Evolutionary conservation across 192 early-diverging fungal species (phyloP), one percentile per base, ranked within the genome.

Genomic region (Dissophora globulifera): DNA sequence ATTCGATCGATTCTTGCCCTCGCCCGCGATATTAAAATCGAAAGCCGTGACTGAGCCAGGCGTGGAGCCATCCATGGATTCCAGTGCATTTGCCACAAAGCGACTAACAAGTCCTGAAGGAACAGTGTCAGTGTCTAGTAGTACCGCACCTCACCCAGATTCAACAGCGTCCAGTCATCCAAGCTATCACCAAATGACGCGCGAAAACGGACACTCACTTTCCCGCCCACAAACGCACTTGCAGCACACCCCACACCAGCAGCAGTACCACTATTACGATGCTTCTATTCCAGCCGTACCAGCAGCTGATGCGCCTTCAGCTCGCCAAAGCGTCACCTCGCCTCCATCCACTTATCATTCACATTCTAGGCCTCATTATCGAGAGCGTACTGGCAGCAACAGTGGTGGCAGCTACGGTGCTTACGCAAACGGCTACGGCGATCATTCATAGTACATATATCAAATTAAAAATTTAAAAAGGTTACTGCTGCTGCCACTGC

Each of bases 1-100:
- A 38, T 69, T 68, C 66, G 69, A 70, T 47, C 58, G 62, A 16
- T 66, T 60, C 50, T 25, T 66, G 48, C 63, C 64, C 38, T 55
- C 64, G 16, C 49, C 52, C 22, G 57, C 63, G 17, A 56, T 62
- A 12, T 43, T 59, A 31, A 58, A 58, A 42, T 35, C 47, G 15
- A 72, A 64, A 42, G 5, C 56, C 3, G 12, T 30, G 5, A 50
- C 46, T 3, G n/a, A 3, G 13, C 33, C 12, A 41, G 17, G 12
- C 12, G 8, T 35, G 8, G 32, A 29, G 19, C 3, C 22, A 6
- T 17, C 48, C 3, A 12, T 47, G 10, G 59, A 62, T 27, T 41
- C 47, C 5, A 47, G 35, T 30, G 38, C 54, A 4, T 13, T n/a
- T 17, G 65, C 46, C 2, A 46, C 16, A 8, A 58, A 67, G 42